Base-by-base conservation (phyloP, 345 rosid genomes). In the Linum lewisii region DNA sequence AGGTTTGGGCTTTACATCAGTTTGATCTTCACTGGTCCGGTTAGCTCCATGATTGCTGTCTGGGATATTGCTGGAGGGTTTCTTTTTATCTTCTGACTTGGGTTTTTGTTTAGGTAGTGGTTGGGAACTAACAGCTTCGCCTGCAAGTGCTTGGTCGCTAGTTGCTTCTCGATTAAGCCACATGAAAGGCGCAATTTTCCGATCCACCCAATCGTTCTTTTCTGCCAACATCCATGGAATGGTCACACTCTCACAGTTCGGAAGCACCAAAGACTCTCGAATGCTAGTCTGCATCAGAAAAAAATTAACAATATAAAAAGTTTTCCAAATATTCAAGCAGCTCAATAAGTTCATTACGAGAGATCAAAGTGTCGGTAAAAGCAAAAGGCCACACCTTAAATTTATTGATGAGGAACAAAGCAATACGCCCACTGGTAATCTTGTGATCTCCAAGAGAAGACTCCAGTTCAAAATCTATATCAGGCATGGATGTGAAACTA, bases 141-240 rank as follows among this genome's bases (percentile, higher is more conserved):
- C 53, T 21, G 66, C 47, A 29, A 73, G 29, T 24, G 73, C 69
- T 21, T 54, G 55, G 29, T 81, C 84, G 63, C 69, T 60, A 59
- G 51, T 60, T 22, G 75, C 72, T 67, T 93, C 99, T 75, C 80
- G 95, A 72, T 78, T 75, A 60, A 80, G 78, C 99, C 97, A 80
- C 38, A 87, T 80, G 73, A 78, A 90, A 24, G 99, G 99, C 64
- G 97, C 99, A 37, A 71, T 78, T 36, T 73, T 71, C 64, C 82
- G 73, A 38, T 81, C 79, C 22, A 84, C 81, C 97, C 99, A 93
- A 69, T 93, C 97, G 65, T 93, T 76, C 68, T 87, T 85, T 58
- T 93, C 96, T 5, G 95, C 90, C 65, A 78, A 63, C 97, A 93
- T 93, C 81, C 86, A 81, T 13, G 97, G 95, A 74, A 93, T 72